phyloP scores from a whole-genome alignment of 495 filamentous ascomycete species.

The Lasiosphaeria hispida region DNA sequence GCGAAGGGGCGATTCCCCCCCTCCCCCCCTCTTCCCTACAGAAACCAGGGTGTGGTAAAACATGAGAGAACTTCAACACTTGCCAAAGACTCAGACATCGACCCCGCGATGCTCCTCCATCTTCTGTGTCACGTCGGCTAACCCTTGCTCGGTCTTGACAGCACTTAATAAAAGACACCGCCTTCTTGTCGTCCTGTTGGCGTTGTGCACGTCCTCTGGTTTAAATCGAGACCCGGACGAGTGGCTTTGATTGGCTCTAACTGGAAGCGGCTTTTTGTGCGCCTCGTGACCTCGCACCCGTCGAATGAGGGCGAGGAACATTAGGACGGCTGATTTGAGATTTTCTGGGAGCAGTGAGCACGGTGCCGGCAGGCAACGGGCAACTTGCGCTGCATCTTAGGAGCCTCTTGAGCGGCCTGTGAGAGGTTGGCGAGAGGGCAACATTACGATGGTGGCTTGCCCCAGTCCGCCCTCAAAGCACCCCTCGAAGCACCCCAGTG shows the following conservation, averaged over 20 bases:
- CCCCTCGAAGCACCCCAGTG: neutral
- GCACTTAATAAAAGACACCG: neutral
- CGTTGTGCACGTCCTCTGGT: no score
- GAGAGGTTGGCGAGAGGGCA: no score
- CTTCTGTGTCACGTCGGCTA: neutral
- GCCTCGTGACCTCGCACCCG: slow-evolving; percentile 16
- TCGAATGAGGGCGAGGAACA: slow-evolving; percentile 16
- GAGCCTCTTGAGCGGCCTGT: no score
- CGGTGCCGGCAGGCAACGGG: slow-evolving; percentile 8
- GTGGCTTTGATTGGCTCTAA: slow-evolving; percentile 6
- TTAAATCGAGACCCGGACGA: neutral
- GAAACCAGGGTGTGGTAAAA: no score
- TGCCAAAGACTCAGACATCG: neutral
- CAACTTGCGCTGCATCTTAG: no score
- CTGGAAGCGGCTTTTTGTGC: slow-evolving; percentile 11
- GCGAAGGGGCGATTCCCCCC: no score
- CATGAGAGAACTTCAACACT: neutral
- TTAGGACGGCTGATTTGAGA: slow-evolving; percentile 19
- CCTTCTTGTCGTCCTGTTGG: no score
- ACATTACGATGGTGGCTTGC: no score
- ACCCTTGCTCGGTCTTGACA: neutral
- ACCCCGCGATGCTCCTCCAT: neutral
- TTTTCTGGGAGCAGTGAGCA: slow-evolving; percentile 4
- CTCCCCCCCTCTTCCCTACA: no score
- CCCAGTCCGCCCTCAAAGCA: neutral